Evolutionary conservation across 2,329 filamentous ascomycete species (phyloP), one percentile per base, ranked within the genome.

Genomic region (Xylariaceae sp.): DNA sequence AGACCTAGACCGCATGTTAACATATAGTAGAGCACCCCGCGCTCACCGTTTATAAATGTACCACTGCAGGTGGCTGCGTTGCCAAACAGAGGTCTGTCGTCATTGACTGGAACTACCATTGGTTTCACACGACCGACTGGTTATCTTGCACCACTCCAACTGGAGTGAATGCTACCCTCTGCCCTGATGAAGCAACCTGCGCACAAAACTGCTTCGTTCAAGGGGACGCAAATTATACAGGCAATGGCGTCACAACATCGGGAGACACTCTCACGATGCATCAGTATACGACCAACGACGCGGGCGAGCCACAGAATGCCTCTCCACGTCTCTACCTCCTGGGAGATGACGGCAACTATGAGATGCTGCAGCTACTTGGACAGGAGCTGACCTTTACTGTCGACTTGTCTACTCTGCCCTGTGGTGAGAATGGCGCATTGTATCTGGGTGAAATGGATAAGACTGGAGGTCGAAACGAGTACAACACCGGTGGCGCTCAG

Each of bases 331-430:
- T 86, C 23, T 88, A 87, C 66, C 76, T 88, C 44, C 76, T 88
- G 67, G 61, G 78, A 58, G 71, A 46, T 60, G 75, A 78, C 49
- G 80, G 82, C 48, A 75, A 80, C 39, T 88, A 88, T 66, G 74
- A 86, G 71, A 56, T 68, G 48, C 56, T 70, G 49, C 56, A 77
- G 56, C 74, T 88, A 34, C 77, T 82, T 51, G 82, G 82, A 67
- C 75, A 83, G 65, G 86, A 89, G 69, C 81, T 89, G 69, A 83
- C 82, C 29, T 87, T 89, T 59, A 85, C 87, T 43, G 85, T 88
- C 4, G 86, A 89, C 67, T 79, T 87, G 41, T 87, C 84, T 23
- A 81, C 82, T 59, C 76, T 88, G 19, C 82, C 82, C 19, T 89
- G 87, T 63, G 87, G 87, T 52, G 74, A 89, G 66, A 89, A 89